Evolutionary conservation across 768 basidiomycete genomes (phyloP).

Genomic region (Sutorius australiensis): DNA sequence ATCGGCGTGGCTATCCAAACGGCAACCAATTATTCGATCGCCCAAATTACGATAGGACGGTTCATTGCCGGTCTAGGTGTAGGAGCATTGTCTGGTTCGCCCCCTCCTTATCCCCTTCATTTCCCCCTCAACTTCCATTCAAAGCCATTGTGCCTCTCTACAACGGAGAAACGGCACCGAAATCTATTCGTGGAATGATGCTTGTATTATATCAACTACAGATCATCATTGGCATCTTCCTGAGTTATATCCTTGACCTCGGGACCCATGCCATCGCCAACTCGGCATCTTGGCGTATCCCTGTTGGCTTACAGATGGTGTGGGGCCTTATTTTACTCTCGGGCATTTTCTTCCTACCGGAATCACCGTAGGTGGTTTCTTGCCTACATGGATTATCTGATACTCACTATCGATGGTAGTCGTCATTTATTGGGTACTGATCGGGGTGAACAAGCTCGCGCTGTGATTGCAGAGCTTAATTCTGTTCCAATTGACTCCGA

Average conservation of each 20-base stretch:
- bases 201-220: slow-evolving; percentile 75
- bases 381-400: not conserved
- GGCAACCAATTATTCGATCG: slow-evolving; percentile 11
- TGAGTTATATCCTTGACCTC: slow-evolving; percentile 63
- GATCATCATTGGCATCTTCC: slow-evolving; percentile 66
- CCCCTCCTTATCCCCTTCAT: not conserved
- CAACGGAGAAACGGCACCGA: slow-evolving; percentile 76
- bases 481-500: slow-evolving; percentile 12
- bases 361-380: slow-evolving; percentile 9
- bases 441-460: slow-evolving; percentile 5
- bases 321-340: slow-evolving; percentile 13
- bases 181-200: slow-evolving; percentile 65
- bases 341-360: slow-evolving; percentile 12
- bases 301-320: slow-evolving; percentile 11
- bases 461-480: slow-evolving; percentile 14
- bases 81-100: slow-evolving; percentile 12
- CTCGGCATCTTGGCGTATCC: slow-evolving; percentile 15
- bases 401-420: not conserved
- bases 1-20: slow-evolving; percentile 13
- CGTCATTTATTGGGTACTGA: slow-evolving; percentile 5
- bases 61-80: slow-evolving; percentile 15
- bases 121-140: not conserved
- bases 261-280: slow-evolving; percentile 10
- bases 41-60: slow-evolving; percentile 12
- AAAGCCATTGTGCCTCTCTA: slow-evolving; percentile 61